Conservation (phyloP, 2,329 filamentous ascomycete species). For the Scolecobasidium constrictum region DNA sequence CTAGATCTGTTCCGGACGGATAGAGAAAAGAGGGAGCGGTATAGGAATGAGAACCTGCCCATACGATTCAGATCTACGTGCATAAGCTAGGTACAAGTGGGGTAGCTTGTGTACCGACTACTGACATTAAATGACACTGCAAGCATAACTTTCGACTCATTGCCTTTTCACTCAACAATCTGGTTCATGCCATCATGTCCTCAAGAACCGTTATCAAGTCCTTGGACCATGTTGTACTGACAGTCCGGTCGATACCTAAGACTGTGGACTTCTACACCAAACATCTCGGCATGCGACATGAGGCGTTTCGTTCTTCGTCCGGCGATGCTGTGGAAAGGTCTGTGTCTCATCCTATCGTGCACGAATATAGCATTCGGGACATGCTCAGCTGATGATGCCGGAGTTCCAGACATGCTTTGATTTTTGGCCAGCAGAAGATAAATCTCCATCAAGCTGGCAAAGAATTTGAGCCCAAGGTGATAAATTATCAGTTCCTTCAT, state of each 20-base stretch:
- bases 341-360: not conserved
- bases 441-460: constrained; percentile 48
- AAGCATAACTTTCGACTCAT: too few relatives aligned
- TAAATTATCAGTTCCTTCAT: too few relatives aligned
- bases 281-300: constrained; percentile 46
- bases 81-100: too few relatives aligned
- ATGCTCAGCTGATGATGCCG: not conserved
- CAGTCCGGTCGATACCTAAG: constrained; percentile 38
- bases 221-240: constrained; percentile 52
- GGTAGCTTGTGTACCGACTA: too few relatives aligned
- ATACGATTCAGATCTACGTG: too few relatives aligned
- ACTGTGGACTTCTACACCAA: constrained; percentile 45
- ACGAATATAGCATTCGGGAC: not conserved
- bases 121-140: too few relatives aligned
- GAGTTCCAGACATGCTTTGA: constrained; percentile 39
- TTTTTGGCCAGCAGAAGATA: constrained; percentile 49
- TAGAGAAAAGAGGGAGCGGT: too few relatives aligned
- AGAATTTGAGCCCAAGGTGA: constrained; percentile 51
- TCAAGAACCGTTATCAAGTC: constrained; percentile 24
- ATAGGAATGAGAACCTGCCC: too few relatives aligned
- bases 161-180: too few relatives aligned
- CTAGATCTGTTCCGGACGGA: too few relatives aligned
- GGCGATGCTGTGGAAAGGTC: constrained; percentile 11
- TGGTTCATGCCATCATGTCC: constrained; percentile 16
- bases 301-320: constrained; percentile 34